Percentiles rank a stretch among this genome's conserved stretches.
Evolutionary conservation across 345 rosid species (phyloP).

Genomic region (Reutealis trisperma): DNA sequence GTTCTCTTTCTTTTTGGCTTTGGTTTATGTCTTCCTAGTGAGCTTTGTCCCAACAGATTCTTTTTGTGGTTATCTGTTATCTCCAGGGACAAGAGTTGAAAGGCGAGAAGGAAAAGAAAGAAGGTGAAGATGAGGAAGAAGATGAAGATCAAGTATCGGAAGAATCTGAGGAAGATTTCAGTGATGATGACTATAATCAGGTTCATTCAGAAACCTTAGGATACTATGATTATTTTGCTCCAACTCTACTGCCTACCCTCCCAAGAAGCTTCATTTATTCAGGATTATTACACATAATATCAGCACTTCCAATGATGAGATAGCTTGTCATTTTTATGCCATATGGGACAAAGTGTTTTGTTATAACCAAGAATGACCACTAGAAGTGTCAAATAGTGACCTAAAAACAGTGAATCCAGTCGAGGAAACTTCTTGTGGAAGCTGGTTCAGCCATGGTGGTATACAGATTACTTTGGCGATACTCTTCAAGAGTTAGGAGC

Average conservation of each 20-base stretch:
- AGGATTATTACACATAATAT: neutral
- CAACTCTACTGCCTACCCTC: neutral
- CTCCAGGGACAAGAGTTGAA: constrained; percentile 41
- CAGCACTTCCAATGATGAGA: neutral
- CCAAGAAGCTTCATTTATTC: neutral
- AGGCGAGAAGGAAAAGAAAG: constrained; percentile 40
- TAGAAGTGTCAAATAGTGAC: neutral
- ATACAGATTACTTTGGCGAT: no score
- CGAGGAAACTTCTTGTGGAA: neutral
- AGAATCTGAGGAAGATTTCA: constrained; percentile 42
- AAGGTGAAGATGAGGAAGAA: constrained; percentile 40
- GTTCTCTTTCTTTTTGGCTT: neutral
- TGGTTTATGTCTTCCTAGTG: neutral
- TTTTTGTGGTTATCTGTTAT: neutral
- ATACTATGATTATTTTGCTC: neutral
- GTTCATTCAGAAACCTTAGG: constrained; percentile 20
- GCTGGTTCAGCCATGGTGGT: no score
- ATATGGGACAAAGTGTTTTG: neutral
- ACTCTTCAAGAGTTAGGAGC: no score
- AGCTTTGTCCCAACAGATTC: neutral
- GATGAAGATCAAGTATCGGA: constrained; percentile 28
- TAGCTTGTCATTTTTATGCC: constrained; percentile 2
- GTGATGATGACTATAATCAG: constrained; percentile 58
- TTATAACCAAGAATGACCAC: neutral
- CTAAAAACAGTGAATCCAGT: neutral